These are phyloP conservation scores for Boletus reticuloceps DNA, from an alignment of 768 basidiomycete species.

Conservation along the genomic window DNA sequence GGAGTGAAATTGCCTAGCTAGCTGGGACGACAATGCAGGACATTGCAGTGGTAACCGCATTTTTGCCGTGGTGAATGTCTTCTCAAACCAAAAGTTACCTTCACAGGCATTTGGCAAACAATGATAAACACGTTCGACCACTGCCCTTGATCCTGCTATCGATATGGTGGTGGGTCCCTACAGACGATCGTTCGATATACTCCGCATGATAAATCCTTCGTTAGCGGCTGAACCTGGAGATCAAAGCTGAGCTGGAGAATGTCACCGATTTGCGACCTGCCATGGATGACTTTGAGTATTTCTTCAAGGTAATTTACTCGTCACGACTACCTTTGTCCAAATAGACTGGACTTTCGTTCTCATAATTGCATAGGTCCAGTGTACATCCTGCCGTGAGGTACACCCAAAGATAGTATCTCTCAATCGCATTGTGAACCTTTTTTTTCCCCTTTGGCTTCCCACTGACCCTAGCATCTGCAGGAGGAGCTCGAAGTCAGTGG, in stretches of 20 bases:
- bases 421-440: slow-evolving; percentile 57
- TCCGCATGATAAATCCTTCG: not conserved
- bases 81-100: not conserved
- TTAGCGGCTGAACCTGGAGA: slow-evolving; percentile 61
- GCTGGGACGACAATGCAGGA: slow-evolving; percentile 13
- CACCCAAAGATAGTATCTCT: slow-evolving; percentile 72
- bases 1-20: slow-evolving; percentile 24
- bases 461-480: slow-evolving; percentile 36
- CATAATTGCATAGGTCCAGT: slow-evolving; percentile 54
- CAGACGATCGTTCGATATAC: not conserved
- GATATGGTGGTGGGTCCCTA: slow-evolving; percentile 51
- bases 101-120: slow-evolving; percentile 20
- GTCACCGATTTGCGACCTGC: slow-evolving; percentile 68
- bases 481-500: slow-evolving; percentile 64
- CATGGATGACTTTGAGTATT: slow-evolving; percentile 71
- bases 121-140: slow-evolving; percentile 16
- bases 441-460: not conserved
- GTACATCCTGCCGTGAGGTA: slow-evolving; percentile 73
- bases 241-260: slow-evolving; percentile 79
- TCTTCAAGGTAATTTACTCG: slow-evolving; percentile 58
- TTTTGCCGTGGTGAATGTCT: not conserved
- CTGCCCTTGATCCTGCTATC: not conserved
- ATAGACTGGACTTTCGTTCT: not conserved
- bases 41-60: slow-evolving; percentile 23
- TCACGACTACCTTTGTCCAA: not conserved